Evolutionary conservation across 2,329 filamentous ascomycete species (phyloP), one percentile per base, ranked within the genome.

Genomic region (Alternaria alternata): DNA sequence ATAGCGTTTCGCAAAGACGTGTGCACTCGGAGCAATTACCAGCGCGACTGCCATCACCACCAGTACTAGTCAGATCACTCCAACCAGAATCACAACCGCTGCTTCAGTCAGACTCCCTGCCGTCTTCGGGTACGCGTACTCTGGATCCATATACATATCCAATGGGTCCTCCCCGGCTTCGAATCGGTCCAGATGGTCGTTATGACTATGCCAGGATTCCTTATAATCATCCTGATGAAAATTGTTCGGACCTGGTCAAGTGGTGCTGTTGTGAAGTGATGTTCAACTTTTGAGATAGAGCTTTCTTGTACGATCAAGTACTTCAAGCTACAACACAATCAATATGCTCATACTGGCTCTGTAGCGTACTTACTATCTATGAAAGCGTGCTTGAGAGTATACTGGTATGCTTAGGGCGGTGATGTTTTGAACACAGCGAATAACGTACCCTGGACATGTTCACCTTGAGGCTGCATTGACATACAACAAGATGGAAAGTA

Each of bases 401-500:
- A 22, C 2, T 22, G 18, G 1, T 0, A 20, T 41, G 18, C 0
- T 2, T 11, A 41, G 18, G 9, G 3, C 3, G 38, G 38, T 22
- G 18, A 41, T 22, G 18, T 18, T 0, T n/a, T 18, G 18, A 20
- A 0, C 9, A 8, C n/a, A 41, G 9, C 18, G 18, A 12, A 20
- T 2, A 41, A 5, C 4, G 9, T 7, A 41, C 6, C 0, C 0
- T 41, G 38, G 5, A 0, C 0, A 4, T 14, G 8, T 14, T 1
- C 38, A 9, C 0, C 8, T 9, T 39, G 20, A 14, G n/a, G 12
- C 11, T 22, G 0, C 11, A 12, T 22, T 14, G 7, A 22, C n/a
- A 20, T 1, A 20, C 8, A 0, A 39, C 38, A 20, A 39, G 9
- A 39, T 0, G 5, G 0, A 11, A 20, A 11, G 0, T 1, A 0